Conservation (phyloP, 345 rosid genomes). For the Dipteronia sinensis region DNA sequence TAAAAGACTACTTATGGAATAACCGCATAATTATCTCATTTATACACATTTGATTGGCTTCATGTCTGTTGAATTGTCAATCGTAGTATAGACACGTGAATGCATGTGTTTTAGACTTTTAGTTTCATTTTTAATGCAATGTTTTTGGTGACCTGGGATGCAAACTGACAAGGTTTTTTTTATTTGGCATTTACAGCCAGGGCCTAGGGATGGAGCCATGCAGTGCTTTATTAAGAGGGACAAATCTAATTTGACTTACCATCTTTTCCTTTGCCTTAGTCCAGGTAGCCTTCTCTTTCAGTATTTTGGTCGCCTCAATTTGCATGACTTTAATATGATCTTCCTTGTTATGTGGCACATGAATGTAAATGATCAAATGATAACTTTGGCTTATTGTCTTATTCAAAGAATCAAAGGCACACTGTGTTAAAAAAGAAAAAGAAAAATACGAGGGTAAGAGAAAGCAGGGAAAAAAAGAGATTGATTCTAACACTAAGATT, state of each 20-base stretch:
- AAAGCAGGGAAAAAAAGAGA: neutral
- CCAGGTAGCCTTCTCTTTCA: conserved; percentile 56
- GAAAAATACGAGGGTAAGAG: neutral
- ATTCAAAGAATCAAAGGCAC: neutral
- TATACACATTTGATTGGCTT: conserved; percentile 3
- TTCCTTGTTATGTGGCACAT: neutral
- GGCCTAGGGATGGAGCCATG: conserved; percentile 74
- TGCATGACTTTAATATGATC: neutral
- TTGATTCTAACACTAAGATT: neutral
- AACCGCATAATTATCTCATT: neutral
- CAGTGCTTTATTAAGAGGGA: conserved; percentile 96
- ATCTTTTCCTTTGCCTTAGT: conserved; percentile 88
- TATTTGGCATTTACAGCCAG: conserved; percentile 61
- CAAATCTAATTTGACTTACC: conserved; percentile 85
- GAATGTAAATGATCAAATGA: conserved; percentile 1
- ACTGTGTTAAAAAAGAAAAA: neutral
- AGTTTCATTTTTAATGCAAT: conserved; percentile 10
- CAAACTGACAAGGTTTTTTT: conserved; percentile 19
- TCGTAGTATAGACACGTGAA: neutral
- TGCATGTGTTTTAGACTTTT: neutral
- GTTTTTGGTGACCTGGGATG: neutral
- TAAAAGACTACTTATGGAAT: neutral
- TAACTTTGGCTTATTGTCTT: neutral
- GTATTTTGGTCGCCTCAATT: neutral
- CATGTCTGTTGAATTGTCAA: conserved; percentile 1